Percentiles rank a stretch among this genome's conserved stretches.
These are phyloP conservation scores for Boechera divaricarpa DNA, from an alignment of 345 rosid species.

Conservation along the genomic window DNA sequence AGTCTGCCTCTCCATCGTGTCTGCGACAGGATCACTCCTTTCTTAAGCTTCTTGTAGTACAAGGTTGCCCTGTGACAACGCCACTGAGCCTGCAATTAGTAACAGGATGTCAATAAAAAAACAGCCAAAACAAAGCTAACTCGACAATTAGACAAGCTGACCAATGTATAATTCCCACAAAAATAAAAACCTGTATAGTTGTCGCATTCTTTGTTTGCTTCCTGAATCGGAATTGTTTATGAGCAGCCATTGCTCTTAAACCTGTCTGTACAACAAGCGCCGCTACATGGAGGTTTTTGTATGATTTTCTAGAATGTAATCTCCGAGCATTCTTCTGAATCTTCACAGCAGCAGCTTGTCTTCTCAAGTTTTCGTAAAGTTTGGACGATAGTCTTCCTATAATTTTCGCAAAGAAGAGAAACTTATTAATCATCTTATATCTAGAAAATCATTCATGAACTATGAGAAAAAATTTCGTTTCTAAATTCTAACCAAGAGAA, in stretches of 20 bases:
- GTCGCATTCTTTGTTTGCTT: conserved; percentile 67
- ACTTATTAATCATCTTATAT: background rate
- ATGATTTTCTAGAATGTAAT: conserved; percentile 56
- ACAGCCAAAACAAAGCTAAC: background rate
- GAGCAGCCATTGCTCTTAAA: conserved; percentile 71
- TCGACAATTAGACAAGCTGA: background rate
- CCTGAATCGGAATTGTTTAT: conserved; percentile 62
- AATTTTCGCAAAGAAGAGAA: background rate
- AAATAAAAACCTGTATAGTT: conserved; percentile 58
- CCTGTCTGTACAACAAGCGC: conserved; percentile 72
- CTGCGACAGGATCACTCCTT: conserved; percentile 64
- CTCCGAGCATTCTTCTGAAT: conserved; percentile 67
- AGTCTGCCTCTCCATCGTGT: conserved; percentile 79
- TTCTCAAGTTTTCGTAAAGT: conserved; percentile 49
- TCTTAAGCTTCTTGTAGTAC: conserved; percentile 66
- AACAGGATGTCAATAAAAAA: background rate
- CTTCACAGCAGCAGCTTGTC: conserved; percentile 71
- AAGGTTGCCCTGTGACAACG: conserved; percentile 59
- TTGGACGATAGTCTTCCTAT: conserved; percentile 72
- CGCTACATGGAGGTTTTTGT: conserved; percentile 57
- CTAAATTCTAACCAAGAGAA: background rate
- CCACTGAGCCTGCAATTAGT: conserved; percentile 63
- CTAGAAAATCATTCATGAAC: background rate
- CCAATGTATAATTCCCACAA: background rate
- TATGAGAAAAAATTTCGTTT: background rate